Evolutionary conservation across 768 basidiomycete genomes (phyloP), one percentile per base, ranked within the genome.

Genomic region (Podaxis sp.): DNA sequence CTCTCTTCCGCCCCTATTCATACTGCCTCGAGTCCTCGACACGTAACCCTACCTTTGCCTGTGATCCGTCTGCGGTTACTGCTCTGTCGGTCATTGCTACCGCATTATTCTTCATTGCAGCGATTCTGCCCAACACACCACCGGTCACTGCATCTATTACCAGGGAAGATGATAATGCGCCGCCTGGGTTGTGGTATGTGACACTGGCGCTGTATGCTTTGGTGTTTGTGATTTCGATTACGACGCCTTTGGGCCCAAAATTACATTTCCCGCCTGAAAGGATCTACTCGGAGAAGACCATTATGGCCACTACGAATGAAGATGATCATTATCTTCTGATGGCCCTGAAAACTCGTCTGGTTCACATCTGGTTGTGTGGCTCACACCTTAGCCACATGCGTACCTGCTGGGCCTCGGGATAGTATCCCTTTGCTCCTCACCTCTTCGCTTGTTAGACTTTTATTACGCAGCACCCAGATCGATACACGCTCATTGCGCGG

Each of bases 251-350:
- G 40, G 94, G 94, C 0, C 95, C 95, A 0, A 75, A 80, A 8
- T 77, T 96, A 4, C 84, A 93, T 69, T 92, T 85, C 69, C 89
- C 91, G 1, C 77, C 87, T n/a, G 82, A 87, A 60, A 75, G 75
- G 11, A 87, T 96, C 38, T 95, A 95, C 71, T 85, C 89, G 0
- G 81, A 87, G 54, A 93, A 92, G 74, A 84, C 80, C 0, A 77
- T 91, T 38, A 76, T 80, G 59, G 71, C 78, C 3, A 79, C 82
- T 44, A 89, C 88, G 5, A 90, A 87, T 62, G 73, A 73, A n/a
- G 82, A 84, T n/a, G 74, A 81, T n/a, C n/a, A n/a, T n/a, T 33
- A 33, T 33, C 8, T 33, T 8, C 33, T 33, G 33, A 33, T 33
- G 33, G 2, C 33, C 8, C 7, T 2, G 8, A 33, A 33, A 8